A percentile compares a stretch with the other conserved stretches of the same genome.
Evolutionary conservation across 2,329 filamentous ascomycete genomes (phyloP).

Genomic region (Penicillium brasilianum): DNA sequence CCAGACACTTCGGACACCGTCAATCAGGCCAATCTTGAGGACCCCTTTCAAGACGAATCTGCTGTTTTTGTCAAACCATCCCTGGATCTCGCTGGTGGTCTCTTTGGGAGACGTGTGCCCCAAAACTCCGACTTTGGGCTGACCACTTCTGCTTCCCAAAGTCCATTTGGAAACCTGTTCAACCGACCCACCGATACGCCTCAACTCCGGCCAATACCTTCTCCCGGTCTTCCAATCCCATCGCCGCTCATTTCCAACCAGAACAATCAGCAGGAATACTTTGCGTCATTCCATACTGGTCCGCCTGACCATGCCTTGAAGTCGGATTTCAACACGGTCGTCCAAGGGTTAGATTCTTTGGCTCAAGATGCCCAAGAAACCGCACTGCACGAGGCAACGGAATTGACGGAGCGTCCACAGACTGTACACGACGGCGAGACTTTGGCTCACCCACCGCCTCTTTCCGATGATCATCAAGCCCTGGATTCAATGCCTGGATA

Average conservation of each 20-base stretch:
- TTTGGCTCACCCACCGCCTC: not conserved
- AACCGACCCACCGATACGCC: conserved; percentile 43
- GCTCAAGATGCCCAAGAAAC: not conserved
- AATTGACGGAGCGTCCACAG: not conserved
- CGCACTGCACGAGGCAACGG: not conserved
- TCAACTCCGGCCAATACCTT: conserved; percentile 45
- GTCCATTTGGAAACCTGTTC: conserved; percentile 3
- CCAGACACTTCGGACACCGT: not conserved
- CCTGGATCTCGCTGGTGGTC: conserved; percentile 19
- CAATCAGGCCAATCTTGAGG: conserved; percentile 2
- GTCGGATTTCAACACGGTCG: not conserved
- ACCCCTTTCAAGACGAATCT: conserved; percentile 9
- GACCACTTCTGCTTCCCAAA: conserved; percentile 5
- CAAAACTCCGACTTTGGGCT: conserved; percentile 6
- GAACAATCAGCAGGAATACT: conserved; percentile 37
- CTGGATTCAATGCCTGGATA: not conserved
- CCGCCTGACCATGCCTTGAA: conserved; percentile 8
- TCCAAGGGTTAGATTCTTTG: not conserved
- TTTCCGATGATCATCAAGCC: not conserved
- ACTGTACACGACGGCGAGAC: not conserved
- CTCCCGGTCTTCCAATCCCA: conserved; percentile 46
- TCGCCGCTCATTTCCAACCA: conserved; percentile 44
- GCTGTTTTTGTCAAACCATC: conserved; percentile 27
- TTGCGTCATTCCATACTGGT: conserved; percentile 29
- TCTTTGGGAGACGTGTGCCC: conserved; percentile 15